These are phyloP conservation scores for Elsinoe australis DNA, from an alignment of 2,329 filamentous ascomycete genomes.

Conservation along the genomic window DNA sequence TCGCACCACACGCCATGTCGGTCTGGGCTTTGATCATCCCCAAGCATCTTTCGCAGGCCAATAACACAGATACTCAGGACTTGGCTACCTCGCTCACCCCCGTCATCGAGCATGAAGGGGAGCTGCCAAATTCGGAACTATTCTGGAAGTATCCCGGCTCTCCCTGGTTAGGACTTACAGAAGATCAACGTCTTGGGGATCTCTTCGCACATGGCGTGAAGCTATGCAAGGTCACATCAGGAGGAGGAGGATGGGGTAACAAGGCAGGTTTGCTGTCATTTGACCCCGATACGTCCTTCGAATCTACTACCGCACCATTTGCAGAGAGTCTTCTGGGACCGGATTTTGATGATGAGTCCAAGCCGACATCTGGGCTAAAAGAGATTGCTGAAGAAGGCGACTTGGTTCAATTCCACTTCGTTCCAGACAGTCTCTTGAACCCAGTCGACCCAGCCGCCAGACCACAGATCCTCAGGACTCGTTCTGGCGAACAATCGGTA, in stretches of 20 bases:
- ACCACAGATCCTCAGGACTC: conserved; percentile 30
- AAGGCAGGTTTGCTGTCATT: conserved; percentile 73
- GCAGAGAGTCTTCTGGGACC: conserved; percentile 44
- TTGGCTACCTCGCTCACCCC: background rate
- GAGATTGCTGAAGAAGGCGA: conserved; percentile 57
- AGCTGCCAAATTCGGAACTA: background rate
- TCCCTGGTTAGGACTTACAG: background rate
- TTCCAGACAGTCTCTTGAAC: conserved; percentile 24
- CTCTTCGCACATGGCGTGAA: conserved; percentile 29
- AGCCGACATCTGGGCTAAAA: conserved; percentile 29
- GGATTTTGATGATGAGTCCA: conserved; percentile 29
- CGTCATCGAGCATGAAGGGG: background rate
- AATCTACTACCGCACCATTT: conserved; percentile 46
- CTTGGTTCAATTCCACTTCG: conserved; percentile 58
- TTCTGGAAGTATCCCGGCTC: background rate
- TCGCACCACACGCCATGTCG: conserved; percentile 45
- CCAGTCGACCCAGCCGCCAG: conserved; percentile 9
- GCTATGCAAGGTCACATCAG: conserved; percentile 56
- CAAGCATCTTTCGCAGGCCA: conserved; percentile 20
- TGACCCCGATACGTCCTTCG: conserved; percentile 58
- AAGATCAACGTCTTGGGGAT: conserved; percentile 24
- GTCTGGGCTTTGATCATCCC: conserved; percentile 69
- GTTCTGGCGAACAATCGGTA: background rate
- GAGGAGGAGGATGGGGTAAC: conserved; percentile 75
- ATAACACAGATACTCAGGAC: conserved; percentile 12